phyloP scores from a whole-genome alignment of 1,139 yeast genomes.

The Nakaseomyces uthaithaninus region DNA sequence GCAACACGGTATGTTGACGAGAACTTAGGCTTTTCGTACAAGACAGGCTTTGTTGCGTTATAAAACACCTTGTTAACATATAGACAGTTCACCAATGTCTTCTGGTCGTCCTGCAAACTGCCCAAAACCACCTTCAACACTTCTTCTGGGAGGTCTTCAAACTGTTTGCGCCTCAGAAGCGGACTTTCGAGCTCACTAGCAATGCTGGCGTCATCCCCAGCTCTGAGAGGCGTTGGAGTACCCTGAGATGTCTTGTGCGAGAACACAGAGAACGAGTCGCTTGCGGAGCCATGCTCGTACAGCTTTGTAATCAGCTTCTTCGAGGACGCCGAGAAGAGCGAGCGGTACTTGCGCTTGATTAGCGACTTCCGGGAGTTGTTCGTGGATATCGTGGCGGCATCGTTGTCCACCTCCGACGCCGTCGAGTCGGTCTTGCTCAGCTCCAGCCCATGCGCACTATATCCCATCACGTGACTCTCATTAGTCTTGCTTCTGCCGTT shows the following conservation, averaged over 20 bases:
- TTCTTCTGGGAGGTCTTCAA: constrained; percentile 27
- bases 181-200: constrained; percentile 12
- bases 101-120: constrained; percentile 27
- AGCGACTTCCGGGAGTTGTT: constrained; percentile 11
- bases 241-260: constrained; percentile 19
- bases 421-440: constrained; percentile 1
- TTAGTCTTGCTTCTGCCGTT: neutral
- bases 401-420: constrained; percentile 4
- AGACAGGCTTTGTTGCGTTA: constrained; percentile 42
- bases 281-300: constrained; percentile 17
- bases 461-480: too few relatives aligned
- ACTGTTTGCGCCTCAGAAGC: constrained; percentile 10
- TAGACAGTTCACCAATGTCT: constrained; percentile 37
- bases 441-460: too few relatives aligned
- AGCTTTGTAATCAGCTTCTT: constrained; percentile 22
- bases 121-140: constrained; percentile 19
- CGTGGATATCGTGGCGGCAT: constrained; percentile 3
- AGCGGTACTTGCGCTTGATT: constrained; percentile 22
- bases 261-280: constrained; percentile 21
- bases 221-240: constrained; percentile 5
- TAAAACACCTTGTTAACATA: constrained; percentile 46
- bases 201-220: constrained; percentile 7
- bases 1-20: constrained; percentile 68
- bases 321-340: constrained; percentile 22
- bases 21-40: constrained; percentile 49